Evolutionary conservation across 2,329 filamentous ascomycete species (phyloP).

Genomic region (Curvularia verruculosa): DNA sequence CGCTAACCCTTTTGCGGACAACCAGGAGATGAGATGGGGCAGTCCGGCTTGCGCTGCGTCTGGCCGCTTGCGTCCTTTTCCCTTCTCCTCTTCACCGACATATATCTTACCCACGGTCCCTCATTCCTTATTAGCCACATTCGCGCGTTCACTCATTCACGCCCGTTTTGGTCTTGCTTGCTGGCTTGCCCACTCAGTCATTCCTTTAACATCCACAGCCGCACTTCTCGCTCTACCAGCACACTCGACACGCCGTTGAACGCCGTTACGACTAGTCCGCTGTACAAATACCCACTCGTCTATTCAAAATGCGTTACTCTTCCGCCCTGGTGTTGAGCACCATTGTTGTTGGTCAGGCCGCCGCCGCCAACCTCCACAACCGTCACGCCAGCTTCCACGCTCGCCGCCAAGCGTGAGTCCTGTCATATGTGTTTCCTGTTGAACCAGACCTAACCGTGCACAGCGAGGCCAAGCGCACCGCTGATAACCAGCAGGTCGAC

Average conservation of each 20-base stretch:
- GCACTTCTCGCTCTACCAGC: conserved; percentile 8
- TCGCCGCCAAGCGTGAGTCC: conserved; percentile 42
- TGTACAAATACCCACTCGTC: conserved; percentile 10
- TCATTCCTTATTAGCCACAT: conserved; percentile 31
- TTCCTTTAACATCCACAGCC: conserved; percentile 27
- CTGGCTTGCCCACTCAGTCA: conserved; percentile 32
- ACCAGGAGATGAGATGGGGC: conserved; percentile 35
- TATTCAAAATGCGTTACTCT: conserved; percentile 43
- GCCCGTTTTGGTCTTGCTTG: conserved; percentile 34
- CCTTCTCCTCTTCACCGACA: conserved; percentile 32
- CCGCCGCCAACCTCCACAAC: conserved; percentile 39
- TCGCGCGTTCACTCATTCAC: conserved; percentile 51
- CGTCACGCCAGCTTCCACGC: conserved; percentile 48
- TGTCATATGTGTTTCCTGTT: background rate
- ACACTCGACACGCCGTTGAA: conserved; percentile 30
- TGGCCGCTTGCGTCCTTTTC: conserved; percentile 33
- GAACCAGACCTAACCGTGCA: background rate
- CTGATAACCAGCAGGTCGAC: conserved; percentile 29
- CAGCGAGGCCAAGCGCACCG: conserved; percentile 42
- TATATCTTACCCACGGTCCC: conserved; percentile 35
- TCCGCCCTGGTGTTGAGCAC: conserved; percentile 48
- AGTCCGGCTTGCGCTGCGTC: conserved; percentile 29
- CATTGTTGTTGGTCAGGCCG: conserved; percentile 45
- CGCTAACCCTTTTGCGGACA: conserved; percentile 21
- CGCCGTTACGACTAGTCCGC: conserved; percentile 32